Evolutionary conservation across 2,329 filamentous ascomycete genomes (phyloP).

Genomic region (Xylariaceae sp.): DNA sequence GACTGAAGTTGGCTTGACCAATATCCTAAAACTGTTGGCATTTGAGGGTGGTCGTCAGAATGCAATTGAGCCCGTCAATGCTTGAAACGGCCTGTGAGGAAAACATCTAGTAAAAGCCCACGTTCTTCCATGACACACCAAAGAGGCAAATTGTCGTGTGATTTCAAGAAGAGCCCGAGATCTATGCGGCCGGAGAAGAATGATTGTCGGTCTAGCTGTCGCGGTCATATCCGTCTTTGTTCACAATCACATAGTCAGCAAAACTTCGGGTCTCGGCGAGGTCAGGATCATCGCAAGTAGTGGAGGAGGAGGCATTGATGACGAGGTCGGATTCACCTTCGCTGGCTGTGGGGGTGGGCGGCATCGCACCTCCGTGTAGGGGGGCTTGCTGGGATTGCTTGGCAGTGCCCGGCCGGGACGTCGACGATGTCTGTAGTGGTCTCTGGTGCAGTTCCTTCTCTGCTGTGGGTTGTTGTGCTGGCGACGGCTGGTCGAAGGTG

Average conservation of each 20-base stretch:
- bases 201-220: constrained; percentile 29
- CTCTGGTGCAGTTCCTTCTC: constrained; percentile 30
- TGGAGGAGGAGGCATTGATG: constrained; percentile 25
- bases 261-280: constrained; percentile 34
- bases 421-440: constrained; percentile 17
- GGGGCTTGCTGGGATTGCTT: constrained; percentile 46
- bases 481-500: constrained; percentile 21
- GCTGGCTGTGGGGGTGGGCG: constrained; percentile 57
- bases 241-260: constrained; percentile 41
- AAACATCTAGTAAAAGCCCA: constrained; percentile 1
- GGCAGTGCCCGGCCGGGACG: constrained; percentile 52
- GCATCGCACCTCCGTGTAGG: constrained; percentile 55
- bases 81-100: no score
- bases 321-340: constrained; percentile 56
- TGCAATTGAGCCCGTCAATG: no score
- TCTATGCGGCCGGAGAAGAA: neutral
- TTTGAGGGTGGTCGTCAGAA: neutral
- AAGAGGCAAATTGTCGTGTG: no score
- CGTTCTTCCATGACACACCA: no score
- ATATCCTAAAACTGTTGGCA: constrained; percentile 9
- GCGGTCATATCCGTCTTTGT: constrained; percentile 42
- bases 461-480: constrained; percentile 21
- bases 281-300: no score
- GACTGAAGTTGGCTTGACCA: constrained; percentile 3
- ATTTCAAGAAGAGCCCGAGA: neutral